Percentiles rank a stretch among this genome's conserved stretches.
phyloP scores from a whole-genome alignment of 140 eudicot genomes.

The Bidens hawaiensis region DNA sequence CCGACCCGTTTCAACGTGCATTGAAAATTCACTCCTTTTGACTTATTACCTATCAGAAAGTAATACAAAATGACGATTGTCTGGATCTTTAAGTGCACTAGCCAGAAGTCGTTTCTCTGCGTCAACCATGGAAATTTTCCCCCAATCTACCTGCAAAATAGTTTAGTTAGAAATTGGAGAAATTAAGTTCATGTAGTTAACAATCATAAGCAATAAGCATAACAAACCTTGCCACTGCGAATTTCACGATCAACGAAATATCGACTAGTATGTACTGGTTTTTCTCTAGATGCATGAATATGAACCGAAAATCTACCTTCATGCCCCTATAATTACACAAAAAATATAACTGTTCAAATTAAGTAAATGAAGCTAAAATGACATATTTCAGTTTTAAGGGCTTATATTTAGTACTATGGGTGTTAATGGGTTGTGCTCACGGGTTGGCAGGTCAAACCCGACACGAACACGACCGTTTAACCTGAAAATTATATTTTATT shows the following conservation, averaged over 20 bases:
- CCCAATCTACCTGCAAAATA: slow-evolving; percentile 76
- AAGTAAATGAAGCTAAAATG: no score
- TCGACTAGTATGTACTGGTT: slow-evolving; percentile 72
- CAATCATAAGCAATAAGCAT: neutral
- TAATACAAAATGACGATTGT: slow-evolving; percentile 81
- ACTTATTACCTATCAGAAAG: slow-evolving; percentile 69
- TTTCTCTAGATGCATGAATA: slow-evolving; percentile 76
- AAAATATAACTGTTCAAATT: neutral
- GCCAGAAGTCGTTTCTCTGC: slow-evolving; percentile 87
- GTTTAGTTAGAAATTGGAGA: neutral
- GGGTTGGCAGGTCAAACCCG: no score
- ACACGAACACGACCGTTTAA: no score
- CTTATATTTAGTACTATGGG: no score
- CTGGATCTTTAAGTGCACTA: slow-evolving; percentile 76
- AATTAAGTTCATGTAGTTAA: neutral
- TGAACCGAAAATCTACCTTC: slow-evolving; percentile 84
- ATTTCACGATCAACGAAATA: slow-evolving; percentile 70
- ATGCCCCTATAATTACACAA: slow-evolving; percentile 54
- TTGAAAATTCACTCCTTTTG: neutral
- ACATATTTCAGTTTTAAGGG: no score
- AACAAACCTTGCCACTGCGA: slow-evolving; percentile 76
- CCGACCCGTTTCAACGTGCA: neutral
- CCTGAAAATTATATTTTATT: neutral
- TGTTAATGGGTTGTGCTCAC: no score
- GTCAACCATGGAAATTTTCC: slow-evolving; percentile 86